phyloP scores from a whole-genome alignment of 345 rosid species.

The Microthlaspi erraticum region DNA sequence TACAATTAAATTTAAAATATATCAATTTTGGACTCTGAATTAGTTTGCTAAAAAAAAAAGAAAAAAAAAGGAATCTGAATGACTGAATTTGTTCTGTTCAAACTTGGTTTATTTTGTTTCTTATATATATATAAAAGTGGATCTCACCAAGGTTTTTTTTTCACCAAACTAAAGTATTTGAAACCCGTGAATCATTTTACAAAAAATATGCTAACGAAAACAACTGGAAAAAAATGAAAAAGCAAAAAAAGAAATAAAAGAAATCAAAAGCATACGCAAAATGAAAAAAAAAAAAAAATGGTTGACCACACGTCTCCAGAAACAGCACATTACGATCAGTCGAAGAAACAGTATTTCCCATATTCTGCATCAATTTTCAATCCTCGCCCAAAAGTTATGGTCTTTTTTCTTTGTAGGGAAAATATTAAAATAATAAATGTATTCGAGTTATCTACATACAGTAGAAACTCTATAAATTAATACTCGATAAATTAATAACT shows the following conservation, averaged over 20 bases:
- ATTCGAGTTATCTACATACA: background rate
- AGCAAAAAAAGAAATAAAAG: background rate
- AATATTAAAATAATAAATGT: too few relatives aligned
- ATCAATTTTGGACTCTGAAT: too few relatives aligned
- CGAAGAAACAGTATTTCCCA: background rate
- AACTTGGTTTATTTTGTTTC: background rate
- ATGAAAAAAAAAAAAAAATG: constrained; percentile 22
- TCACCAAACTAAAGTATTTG: too few relatives aligned
- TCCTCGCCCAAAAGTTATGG: background rate
- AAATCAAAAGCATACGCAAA: background rate
- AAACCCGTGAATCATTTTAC: too few relatives aligned
- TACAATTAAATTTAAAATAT: background rate
- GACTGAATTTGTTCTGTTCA: background rate
- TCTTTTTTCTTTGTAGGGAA: background rate
- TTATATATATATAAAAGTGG: too few relatives aligned
- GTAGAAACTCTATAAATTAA: too few relatives aligned
- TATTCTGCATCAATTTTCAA: constrained; percentile 9
- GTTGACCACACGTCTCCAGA: constrained; percentile 36
- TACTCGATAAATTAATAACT: too few relatives aligned
- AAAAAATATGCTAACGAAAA: background rate
- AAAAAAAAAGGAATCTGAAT: background rate
- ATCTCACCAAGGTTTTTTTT: too few relatives aligned
- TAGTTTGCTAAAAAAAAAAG: too few relatives aligned
- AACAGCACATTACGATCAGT: constrained; percentile 30
- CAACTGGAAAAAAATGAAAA: background rate